Base-by-base conservation (phyloP, 371 early-diverging fungal species). In the Lichtheimia ornata region DNA sequence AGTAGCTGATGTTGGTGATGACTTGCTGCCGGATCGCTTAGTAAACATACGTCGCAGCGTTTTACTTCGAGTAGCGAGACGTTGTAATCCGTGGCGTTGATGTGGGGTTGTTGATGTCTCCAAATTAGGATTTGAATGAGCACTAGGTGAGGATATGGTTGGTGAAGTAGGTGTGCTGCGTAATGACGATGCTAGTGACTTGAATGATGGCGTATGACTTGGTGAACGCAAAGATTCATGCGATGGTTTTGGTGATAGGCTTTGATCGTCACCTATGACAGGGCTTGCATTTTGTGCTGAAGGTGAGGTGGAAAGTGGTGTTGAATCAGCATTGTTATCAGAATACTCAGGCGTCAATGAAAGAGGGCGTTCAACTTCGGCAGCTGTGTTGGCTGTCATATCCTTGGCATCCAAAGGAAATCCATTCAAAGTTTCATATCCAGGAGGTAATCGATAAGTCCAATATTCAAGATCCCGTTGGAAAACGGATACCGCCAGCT, bases 371-470 rank as follows among this genome's bases (percentile, higher is more conserved):
- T 35, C 35, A 35, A 35, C 11, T 9, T 35, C 35, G 6, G 11
- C 35, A 9, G 35, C 11, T 11, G 35, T 35, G 11, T 35, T 9
- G 11, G 35, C 60, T 17, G 59, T 55, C 15, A 60, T 50, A 17
- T 62, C 53, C 15, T 60, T 52, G 5, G 24, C 17, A 17, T 59
- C 59, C 13, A 56, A 25, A 24, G 25, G 18, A 28, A 61, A 64
- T 0, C 44, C 25, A 42, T 59, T 28, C 0, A 55, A 43, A n/a
- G 64, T 59, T 11, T 25, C 56, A 41, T 63, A 65, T 1, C 70
- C 72, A n/a, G 75, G 75, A 15, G 75, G 72, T 17, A 74, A 53
- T 35, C 70, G 61, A 25, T 42, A 30, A 22, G 65, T 62, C 75
- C 75, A 74, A 52, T 63, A 65, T 7, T 66, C 56, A 12, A 74